Evolutionary conservation across 2,329 filamentous ascomycete genomes (phyloP).

Genomic region (Chaetomium sp.): DNA sequence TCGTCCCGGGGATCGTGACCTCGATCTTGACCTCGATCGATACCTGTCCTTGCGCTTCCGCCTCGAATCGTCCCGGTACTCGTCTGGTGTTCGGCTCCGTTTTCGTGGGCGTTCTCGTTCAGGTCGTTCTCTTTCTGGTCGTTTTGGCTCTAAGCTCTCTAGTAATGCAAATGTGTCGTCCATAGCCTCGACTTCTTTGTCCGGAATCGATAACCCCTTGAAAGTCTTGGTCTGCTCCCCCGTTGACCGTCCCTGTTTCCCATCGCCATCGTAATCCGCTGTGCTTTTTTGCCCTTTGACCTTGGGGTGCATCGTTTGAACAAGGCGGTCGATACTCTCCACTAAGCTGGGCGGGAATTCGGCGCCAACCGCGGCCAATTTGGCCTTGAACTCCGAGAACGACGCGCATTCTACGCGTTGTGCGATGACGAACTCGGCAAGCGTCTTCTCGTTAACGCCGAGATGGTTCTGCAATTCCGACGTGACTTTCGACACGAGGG

Average conservation of each 20-base stretch:
- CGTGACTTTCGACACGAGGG: slow-evolving; percentile 89
- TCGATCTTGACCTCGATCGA: slow-evolving; percentile 37
- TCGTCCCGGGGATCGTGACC: slow-evolving; percentile 29
- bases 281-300: slow-evolving; percentile 54
- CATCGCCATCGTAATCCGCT: slow-evolving; percentile 30
- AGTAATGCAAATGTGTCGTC: slow-evolving; percentile 90
- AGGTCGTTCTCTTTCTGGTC: slow-evolving; percentile 28
- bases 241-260: slow-evolving; percentile 38
- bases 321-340: slow-evolving; percentile 84
- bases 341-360: slow-evolving; percentile 82
- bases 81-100: slow-evolving; percentile 28
- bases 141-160: slow-evolving; percentile 74
- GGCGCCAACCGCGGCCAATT: slow-evolving; percentile 68
- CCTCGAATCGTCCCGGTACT: slow-evolving; percentile 19
- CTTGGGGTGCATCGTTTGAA: slow-evolving; percentile 84
- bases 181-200: slow-evolving; percentile 68
- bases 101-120: slow-evolving; percentile 29
- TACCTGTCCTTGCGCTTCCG: slow-evolving; percentile 44
- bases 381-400: slow-evolving; percentile 66
- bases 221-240: slow-evolving; percentile 83
- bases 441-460: slow-evolving; percentile 84
- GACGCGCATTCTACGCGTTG: slow-evolving; percentile 71
- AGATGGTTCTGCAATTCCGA: slow-evolving; percentile 93
- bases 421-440: slow-evolving; percentile 93
- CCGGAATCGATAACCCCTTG: slow-evolving; percentile 79